Evolutionary conservation across 1,139 yeast species (phyloP).

Genomic region (Candida sp.): DNA sequence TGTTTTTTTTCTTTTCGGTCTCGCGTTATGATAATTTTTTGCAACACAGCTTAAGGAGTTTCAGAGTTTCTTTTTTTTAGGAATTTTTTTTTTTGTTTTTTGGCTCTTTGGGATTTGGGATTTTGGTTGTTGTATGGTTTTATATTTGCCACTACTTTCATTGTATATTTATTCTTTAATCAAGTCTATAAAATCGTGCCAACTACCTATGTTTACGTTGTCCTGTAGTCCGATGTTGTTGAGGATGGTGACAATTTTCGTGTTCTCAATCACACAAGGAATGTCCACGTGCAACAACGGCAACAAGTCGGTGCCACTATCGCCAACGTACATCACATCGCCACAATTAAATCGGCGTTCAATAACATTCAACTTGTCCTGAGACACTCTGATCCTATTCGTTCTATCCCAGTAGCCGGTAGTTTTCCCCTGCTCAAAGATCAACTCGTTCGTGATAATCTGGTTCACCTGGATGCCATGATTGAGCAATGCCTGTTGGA

Average conservation of each 20-base stretch:
- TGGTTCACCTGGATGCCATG: slow-evolving; percentile 31
- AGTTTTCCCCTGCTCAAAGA: slow-evolving; percentile 31
- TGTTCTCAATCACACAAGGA: slow-evolving; percentile 52
- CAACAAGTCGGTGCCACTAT: slow-evolving; percentile 65
- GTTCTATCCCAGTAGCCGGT: slow-evolving; percentile 40
- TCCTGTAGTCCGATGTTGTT: neutral
- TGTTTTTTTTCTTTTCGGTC: too few species aligned
- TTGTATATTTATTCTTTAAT: slow-evolving; percentile 5
- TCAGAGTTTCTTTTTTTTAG: neutral
- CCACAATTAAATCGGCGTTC: slow-evolving; percentile 7
- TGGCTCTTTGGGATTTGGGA: neutral
- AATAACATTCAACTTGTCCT: slow-evolving; percentile 50
- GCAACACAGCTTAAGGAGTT: neutral
- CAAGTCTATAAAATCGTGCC: slow-evolving; percentile 14
- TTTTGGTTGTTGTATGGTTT: neutral
- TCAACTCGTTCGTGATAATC: slow-evolving; percentile 55
- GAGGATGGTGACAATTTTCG: slow-evolving; percentile 9
- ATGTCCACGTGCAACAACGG: slow-evolving; percentile 52
- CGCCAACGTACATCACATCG: slow-evolving; percentile 59
- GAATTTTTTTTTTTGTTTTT: neutral
- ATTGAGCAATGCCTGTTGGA: slow-evolving; percentile 39
- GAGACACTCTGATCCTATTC: slow-evolving; percentile 53
- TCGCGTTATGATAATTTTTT: too few species aligned
- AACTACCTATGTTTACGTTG: slow-evolving; percentile 11
- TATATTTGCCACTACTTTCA: neutral